Percentiles rank a stretch among this genome's conserved stretches.
These are phyloP conservation scores for Aspergillus proliferans DNA, from an alignment of 2,329 filamentous ascomycete species.

Conservation along the genomic window DNA sequence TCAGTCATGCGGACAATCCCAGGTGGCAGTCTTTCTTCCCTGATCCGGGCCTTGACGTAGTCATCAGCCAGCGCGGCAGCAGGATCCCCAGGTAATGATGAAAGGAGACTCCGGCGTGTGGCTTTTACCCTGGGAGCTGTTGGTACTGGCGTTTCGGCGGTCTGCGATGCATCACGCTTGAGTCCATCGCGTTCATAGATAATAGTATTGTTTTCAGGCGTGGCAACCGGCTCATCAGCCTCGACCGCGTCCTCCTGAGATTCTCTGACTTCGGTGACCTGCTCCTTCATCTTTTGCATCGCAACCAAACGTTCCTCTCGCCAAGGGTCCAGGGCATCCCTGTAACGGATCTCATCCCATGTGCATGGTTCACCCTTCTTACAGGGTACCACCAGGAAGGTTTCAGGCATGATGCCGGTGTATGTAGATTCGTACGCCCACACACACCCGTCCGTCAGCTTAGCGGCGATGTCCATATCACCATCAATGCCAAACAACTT, in stretches of 20 bases:
- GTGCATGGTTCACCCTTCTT: slow-evolving; percentile 37
- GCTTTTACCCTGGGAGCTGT: background rate
- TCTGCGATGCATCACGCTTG: slow-evolving; percentile 1
- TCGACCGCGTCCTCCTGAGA: too few relatives aligned
- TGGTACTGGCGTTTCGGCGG: background rate
- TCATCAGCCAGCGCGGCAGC: slow-evolving; percentile 33
- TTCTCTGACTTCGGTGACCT: slow-evolving; percentile 5
- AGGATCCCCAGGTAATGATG: slow-evolving; percentile 12
- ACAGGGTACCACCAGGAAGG: slow-evolving; percentile 50
- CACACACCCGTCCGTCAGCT: slow-evolving; percentile 56
- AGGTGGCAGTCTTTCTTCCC: slow-evolving; percentile 38
- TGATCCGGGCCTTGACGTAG: slow-evolving; percentile 33
- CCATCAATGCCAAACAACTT: slow-evolving; percentile 50
- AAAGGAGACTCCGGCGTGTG: slow-evolving; percentile 4
- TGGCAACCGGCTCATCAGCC: background rate
- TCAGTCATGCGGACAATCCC: slow-evolving; percentile 36
- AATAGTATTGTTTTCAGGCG: background rate
- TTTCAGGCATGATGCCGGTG: slow-evolving; percentile 57
- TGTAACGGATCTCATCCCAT: slow-evolving; percentile 51
- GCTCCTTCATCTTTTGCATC: slow-evolving; percentile 18
- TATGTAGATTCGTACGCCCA: slow-evolving; percentile 55
- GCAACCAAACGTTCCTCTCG: slow-evolving; percentile 21
- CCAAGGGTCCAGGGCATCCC: slow-evolving; percentile 36
- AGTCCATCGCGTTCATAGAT: background rate
- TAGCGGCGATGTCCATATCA: slow-evolving; percentile 51